Evolutionary conservation across 2,329 filamentous ascomycete species (phyloP), one percentile per base, ranked within the genome.

Genomic region (Lithohypha guttulata): DNA sequence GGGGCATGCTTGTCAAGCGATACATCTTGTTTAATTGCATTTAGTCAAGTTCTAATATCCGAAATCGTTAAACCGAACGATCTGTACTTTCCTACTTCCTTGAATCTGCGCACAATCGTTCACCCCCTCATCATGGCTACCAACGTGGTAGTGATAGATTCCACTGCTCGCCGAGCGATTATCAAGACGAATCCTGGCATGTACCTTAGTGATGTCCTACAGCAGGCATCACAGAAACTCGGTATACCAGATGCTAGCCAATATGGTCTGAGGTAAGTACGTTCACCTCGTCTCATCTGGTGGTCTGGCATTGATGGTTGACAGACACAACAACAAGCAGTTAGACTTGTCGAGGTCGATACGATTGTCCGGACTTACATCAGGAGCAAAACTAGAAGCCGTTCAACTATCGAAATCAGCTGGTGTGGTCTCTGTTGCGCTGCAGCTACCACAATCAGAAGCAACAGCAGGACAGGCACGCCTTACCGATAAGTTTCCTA

Each of bases 311-410:
- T n/a, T n/a, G 25, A 15, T 13, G 19, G 19, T 34, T n/a, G n/a
- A 14, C 42, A 86, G 82, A 53, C 69, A 87, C 59, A 86, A 85
- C 57, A 83, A 89, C 60, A 94, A 89, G 56, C 70, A 76, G 22
- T 68, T 98, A 42, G 86, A 95, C 54, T 73, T 98, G 6, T 89
- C 86, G 5, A 72, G 85, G 41, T 81, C 84, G 28, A 84, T 87
- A 57, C 79, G 89, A 33, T 76, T 89, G 19, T 81, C 86, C 4
- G 84, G 86, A 34, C 78, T 98, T 4, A 70, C 73, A 9, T 75
- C 84, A 25, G 91, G 91, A 45, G 89, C 91, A 43, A 93, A 93
- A 57, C 76, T 98, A 42, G 87, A 96, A 56, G 81, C 98, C 34
- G 81, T 95, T 15, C 79, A 84, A 55, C 79, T 81, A 43, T 91